Evolutionary conservation across 257 asterid genomes (phyloP).

Genomic region (Ballota nigra): DNA sequence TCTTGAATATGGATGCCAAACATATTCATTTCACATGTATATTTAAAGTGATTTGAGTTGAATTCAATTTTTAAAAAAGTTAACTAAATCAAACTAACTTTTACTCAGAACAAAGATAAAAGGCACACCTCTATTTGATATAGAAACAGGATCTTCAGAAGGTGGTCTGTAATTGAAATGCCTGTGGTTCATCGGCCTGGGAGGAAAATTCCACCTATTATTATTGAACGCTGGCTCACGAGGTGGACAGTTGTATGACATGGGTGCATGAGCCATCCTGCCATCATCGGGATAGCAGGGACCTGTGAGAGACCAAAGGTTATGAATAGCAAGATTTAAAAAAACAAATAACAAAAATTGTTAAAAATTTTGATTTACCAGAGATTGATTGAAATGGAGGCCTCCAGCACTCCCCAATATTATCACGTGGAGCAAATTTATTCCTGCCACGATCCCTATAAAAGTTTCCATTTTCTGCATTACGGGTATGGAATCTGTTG

Average conservation of each 20-base stretch:
- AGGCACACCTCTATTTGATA: constrained; percentile 64
- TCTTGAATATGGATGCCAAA: not conserved
- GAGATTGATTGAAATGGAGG: constrained; percentile 55
- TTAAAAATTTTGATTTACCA: constrained; percentile 32
- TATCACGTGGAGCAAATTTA: constrained; percentile 42
- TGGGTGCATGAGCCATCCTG: constrained; percentile 50
- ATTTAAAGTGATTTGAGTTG: not conserved
- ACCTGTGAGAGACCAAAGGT: constrained; percentile 39
- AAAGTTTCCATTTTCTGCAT: constrained; percentile 53
- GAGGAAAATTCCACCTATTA: constrained; percentile 65
- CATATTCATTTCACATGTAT: constrained; percentile 4
- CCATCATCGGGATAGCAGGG: constrained; percentile 63
- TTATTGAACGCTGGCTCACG: constrained; percentile 53
- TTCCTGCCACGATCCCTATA: constrained; percentile 55
- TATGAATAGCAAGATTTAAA: constrained; percentile 4
- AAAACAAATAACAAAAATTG: not conserved
- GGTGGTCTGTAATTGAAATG: constrained; percentile 63
- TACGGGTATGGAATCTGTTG: constrained; percentile 53
- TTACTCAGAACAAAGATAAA: constrained; percentile 13
- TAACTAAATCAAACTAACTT: not conserved
- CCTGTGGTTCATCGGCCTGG: constrained; percentile 56
- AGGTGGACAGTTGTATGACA: constrained; percentile 53
- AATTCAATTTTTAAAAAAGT: not conserved
- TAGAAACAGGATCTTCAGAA: constrained; percentile 65
- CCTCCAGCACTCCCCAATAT: constrained; percentile 70